Evolutionary conservation across 192 early-diverging fungal genomes (phyloP).

Genomic region (Coemansia sp.): DNA sequence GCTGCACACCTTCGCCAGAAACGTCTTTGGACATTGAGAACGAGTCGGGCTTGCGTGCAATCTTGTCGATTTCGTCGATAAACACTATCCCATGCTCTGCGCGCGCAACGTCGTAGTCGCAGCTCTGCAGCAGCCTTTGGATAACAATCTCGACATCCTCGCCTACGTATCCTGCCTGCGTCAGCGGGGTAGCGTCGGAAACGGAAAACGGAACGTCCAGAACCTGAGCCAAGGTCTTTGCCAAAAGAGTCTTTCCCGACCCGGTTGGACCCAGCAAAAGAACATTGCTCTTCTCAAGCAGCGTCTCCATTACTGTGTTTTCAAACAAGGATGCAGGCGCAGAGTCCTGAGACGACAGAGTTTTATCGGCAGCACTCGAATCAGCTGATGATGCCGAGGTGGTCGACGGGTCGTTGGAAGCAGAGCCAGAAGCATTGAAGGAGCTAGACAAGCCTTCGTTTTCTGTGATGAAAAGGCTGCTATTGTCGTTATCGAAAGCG

Average conservation of each 20-base stretch:
- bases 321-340: constrained; percentile 1
- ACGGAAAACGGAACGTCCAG: constrained; percentile 87
- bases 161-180: constrained; percentile 89
- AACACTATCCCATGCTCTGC: constrained; percentile 88
- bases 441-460: not conserved
- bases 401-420: not conserved
- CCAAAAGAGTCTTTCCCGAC: constrained; percentile 81
- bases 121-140: constrained; percentile 80
- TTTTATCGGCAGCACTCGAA: not conserved
- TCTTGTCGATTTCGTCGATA: constrained; percentile 94
- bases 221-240: constrained; percentile 78
- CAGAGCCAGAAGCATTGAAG: not conserved
- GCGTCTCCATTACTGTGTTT: constrained; percentile 38
- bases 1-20: constrained; percentile 92
- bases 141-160: constrained; percentile 90
- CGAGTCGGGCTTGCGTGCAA: constrained; percentile 75
- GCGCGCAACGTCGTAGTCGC: constrained; percentile 82
- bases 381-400: not conserved
- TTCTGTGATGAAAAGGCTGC: constrained; percentile 33
- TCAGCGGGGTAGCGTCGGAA: constrained; percentile 90
- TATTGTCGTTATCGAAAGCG: constrained; percentile 44
- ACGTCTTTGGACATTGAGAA: constrained; percentile 80
- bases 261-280: constrained; percentile 85
- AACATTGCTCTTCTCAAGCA: constrained; percentile 90
- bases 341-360: not conserved